Conservation (phyloP, 768 basidiomycete species). For the Strobilomyces confusus region DNA sequence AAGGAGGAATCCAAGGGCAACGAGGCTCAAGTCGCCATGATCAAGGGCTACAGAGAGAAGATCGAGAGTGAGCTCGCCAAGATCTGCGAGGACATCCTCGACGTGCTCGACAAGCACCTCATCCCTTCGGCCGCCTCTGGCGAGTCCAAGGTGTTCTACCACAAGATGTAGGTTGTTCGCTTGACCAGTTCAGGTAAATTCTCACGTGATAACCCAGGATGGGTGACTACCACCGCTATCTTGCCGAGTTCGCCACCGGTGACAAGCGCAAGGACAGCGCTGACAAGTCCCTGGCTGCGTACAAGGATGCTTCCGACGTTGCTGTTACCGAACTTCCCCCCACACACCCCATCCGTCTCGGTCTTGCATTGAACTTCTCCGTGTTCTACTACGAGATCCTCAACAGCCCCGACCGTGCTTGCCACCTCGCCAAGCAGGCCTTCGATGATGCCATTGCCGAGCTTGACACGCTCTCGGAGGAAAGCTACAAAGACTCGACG, state of each 20-base stretch:
- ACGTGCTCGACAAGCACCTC: slow-evolving; percentile 96
- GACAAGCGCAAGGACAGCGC: slow-evolving; percentile 96
- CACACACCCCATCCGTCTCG: slow-evolving; percentile 97
- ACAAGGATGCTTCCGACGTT: slow-evolving; percentile 97
- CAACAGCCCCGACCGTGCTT: slow-evolving; percentile 97
- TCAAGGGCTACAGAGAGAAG: slow-evolving; percentile 97
- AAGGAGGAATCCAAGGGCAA: slow-evolving; percentile 99
- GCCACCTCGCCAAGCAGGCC: slow-evolving; percentile 97
- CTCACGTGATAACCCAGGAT: slow-evolving; percentile 55
- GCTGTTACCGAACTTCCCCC: slow-evolving; percentile 93
- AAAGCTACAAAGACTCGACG: slow-evolving; percentile 99
- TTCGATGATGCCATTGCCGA: slow-evolving; percentile 99
- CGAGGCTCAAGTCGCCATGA: slow-evolving; percentile 93
- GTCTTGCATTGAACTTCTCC: slow-evolving; percentile 98
- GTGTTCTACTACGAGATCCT: slow-evolving; percentile 99
- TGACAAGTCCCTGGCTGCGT: slow-evolving; percentile 94
- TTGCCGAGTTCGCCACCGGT: slow-evolving; percentile 97
- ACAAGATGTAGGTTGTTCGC: slow-evolving; percentile 81
- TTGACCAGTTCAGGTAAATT: neutral
- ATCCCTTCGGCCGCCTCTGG: slow-evolving; percentile 95
- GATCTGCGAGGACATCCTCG: slow-evolving; percentile 98
- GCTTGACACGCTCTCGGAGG: slow-evolving; percentile 97
- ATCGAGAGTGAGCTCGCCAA: slow-evolving; percentile 95
- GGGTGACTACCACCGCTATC: slow-evolving; percentile 99
- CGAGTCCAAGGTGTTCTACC: slow-evolving; percentile 99